phyloP scores from a whole-genome alignment of 257 asterid genomes.

The Salvia miltiorrhiza region DNA sequence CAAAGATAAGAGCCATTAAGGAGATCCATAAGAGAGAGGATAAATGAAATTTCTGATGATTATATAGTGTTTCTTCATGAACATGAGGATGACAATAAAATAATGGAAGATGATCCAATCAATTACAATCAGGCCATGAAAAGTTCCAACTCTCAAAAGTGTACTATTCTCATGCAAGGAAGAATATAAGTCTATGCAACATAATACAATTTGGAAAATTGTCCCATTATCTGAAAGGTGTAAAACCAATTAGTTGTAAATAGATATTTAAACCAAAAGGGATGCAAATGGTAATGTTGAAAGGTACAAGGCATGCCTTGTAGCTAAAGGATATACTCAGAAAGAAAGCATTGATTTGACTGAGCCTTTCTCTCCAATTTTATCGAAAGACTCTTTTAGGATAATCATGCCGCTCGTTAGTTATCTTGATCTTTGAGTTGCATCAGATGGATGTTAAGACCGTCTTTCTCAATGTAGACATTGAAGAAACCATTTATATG shows the following conservation, averaged over 20 bases:
- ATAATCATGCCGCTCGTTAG: neutral
- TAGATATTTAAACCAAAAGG: neutral
- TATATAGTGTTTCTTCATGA: neutral
- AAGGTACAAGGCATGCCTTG: neutral
- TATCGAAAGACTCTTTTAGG: neutral
- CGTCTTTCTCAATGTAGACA: neutral
- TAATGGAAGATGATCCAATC: neutral
- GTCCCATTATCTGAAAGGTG: too few relatives aligned
- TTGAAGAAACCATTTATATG: too few relatives aligned
- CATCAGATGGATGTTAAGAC: too few relatives aligned
- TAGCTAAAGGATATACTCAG: neutral
- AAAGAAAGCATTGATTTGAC: neutral
- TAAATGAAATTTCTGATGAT: neutral
- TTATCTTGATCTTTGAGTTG: neutral
- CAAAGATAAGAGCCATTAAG: neutral
- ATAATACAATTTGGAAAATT: too few relatives aligned
- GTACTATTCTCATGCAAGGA: neutral
- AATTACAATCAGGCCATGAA: neutral
- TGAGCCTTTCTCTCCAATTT: neutral
- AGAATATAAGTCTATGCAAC: neutral
- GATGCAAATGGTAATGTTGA: neutral
- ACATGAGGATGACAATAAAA: neutral
- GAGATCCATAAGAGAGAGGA: neutral
- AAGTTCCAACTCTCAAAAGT: neutral
- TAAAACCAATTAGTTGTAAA: neutral